Base-by-base conservation (phyloP, 176 grass and related monocot genomes). In the Puya raimondii region DNA sequence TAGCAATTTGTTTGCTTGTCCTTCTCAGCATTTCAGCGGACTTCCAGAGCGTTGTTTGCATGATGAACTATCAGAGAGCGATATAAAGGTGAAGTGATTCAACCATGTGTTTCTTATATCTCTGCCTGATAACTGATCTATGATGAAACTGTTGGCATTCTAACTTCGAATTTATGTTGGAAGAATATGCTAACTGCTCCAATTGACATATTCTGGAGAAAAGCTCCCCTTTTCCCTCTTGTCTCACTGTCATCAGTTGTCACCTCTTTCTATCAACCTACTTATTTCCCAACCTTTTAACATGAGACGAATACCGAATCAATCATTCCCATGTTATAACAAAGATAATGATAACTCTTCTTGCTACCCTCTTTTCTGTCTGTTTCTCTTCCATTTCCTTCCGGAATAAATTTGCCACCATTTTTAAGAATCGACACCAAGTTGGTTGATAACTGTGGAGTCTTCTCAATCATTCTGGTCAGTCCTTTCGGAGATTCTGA, bases 1-100 rank as follows among this genome's bases (percentile, higher is more conserved):
- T 48, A 70, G 22, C 68, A 33, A 73, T 48, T 82, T 77, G 6
- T 70, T 63, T 67, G 64, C 68, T 26, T 74, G 76, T 71, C 69
- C 23, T 84, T 78, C 77, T 47, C 93, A 97, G 93, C 73, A 81
- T 70, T 97, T 97, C 77, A 84, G 70, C 70, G 79, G 76, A 72
- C 86, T 92, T 70, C 72, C 85, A 53, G 86, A 90, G 50, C 84
- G 73, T 49, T 79, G 76, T 83, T 85, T 81, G 59, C 93, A 97
- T 8, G 89, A 97, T 80, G 75, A 23, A 51, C 80, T 97, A 29
- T 87, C 84, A 73, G 93, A 88, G 56, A 83, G 53, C 74, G 89
- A 97, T 61, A 76, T 97, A 59, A 90, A 97, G 88, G 93, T 97
- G 66, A 78, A 23, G 49, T 88, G 53, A 69, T 64, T 59, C 8